A percentile compares a stretch with the other conserved stretches of the same genome.
These are phyloP conservation scores for Curvularia hawaiiensis DNA, from an alignment of 2,329 filamentous ascomycete genomes.

Conservation along the genomic window DNA sequence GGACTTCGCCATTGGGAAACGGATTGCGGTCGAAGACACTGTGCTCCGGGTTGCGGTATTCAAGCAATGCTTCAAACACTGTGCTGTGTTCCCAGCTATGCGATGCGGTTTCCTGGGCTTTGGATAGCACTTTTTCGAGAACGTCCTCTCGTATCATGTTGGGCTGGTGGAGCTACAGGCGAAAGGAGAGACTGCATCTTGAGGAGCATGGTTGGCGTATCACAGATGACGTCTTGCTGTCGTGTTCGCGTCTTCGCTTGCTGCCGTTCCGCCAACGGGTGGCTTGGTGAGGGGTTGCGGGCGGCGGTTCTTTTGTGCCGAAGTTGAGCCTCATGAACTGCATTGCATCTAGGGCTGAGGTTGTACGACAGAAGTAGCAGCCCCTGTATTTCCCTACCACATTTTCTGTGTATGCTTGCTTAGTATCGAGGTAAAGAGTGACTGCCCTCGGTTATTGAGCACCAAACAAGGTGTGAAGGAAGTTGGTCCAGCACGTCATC, in stretches of 20 bases:
- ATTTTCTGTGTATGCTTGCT: not conserved
- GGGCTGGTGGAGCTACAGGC: not conserved
- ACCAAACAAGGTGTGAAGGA: not conserved
- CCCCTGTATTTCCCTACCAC: not conserved
- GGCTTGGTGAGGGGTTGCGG: constrained; percentile 10
- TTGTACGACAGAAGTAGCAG: not conserved
- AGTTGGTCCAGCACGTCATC: not conserved
- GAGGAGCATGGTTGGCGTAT: not conserved
- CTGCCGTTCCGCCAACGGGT: constrained; percentile 4
- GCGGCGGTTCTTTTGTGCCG: constrained; percentile 3
- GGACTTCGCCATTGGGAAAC: constrained; percentile 42
- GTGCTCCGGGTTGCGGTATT: constrained; percentile 45
- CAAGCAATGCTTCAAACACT: constrained; percentile 49
- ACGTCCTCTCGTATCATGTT: constrained; percentile 60
- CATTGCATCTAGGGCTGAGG: not conserved
- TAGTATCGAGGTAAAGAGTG: too few relatives aligned
- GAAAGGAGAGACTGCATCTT: not conserved
- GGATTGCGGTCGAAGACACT: constrained; percentile 47
- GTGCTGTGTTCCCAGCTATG: constrained; percentile 53
- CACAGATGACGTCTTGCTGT: not conserved
- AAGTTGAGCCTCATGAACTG: constrained; percentile 2
- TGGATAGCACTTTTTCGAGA: constrained; percentile 27
- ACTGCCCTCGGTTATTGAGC: too few relatives aligned
- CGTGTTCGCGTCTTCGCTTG: constrained; percentile 8
- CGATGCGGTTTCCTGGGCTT: constrained; percentile 40